Evolutionary conservation across 163 green algal species (phyloP).

Genomic region (Volvox carteri): DNA sequence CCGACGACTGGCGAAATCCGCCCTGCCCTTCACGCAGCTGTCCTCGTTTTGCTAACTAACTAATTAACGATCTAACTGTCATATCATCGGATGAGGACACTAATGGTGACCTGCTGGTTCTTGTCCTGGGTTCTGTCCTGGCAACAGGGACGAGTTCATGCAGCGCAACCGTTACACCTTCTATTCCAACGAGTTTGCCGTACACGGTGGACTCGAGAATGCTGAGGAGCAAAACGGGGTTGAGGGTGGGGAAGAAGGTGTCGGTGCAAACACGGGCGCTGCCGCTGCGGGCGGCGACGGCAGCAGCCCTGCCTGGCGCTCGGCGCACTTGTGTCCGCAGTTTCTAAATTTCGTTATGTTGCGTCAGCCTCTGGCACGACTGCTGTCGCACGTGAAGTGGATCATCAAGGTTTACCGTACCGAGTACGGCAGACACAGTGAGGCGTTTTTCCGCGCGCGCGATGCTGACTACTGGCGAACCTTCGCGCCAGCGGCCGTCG

Average conservation of each 20-base stretch:
- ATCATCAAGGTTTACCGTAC: slow-evolving; percentile 54
- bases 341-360: slow-evolving; percentile 58
- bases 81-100: too few species aligned
- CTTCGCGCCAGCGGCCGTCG: slow-evolving; percentile 47
- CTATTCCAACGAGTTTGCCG: slow-evolving; percentile 55
- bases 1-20: too few species aligned
- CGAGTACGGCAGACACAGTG: slow-evolving; percentile 42
- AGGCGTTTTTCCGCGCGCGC: slow-evolving; percentile 44
- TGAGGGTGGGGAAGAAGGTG: too few species aligned
- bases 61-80: too few species aligned
- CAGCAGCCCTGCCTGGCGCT: neutral
- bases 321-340: slow-evolving; percentile 54
- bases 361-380: slow-evolving; percentile 41
- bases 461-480: slow-evolving; percentile 49
- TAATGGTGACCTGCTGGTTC: too few species aligned
- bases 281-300: neutral
- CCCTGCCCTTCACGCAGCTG: too few species aligned
- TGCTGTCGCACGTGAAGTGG: slow-evolving; percentile 45
- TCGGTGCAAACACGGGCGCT: neutral
- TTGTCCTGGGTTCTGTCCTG: too few species aligned
- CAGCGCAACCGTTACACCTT: slow-evolving; percentile 39
- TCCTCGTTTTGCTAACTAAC: too few species aligned
- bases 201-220: slow-evolving; percentile 51
- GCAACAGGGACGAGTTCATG: slow-evolving; percentile 50
- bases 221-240: neutral